Evolutionary conservation across 1,139 yeast genomes (phyloP), one percentile per base, ranked within the genome.

Genomic region (Geotrichum restrictum): DNA sequence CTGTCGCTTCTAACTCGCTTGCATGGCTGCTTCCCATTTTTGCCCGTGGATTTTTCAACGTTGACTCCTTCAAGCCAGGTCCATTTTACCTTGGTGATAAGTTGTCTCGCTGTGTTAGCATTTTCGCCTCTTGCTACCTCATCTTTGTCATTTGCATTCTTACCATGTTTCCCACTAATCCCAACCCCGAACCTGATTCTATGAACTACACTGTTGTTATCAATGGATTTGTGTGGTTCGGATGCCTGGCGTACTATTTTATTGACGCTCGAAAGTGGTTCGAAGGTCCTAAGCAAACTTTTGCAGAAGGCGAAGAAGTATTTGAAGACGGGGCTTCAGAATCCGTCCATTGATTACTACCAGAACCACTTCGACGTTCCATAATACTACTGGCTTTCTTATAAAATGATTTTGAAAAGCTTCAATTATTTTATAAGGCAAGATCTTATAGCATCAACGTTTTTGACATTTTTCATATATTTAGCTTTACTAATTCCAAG

Each of bases 181-280:
- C 69, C 14, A 63, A 70, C 49, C 68, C 78, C 58, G 72, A 74
- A 5, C 73, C 74, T 21, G 58, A 60, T 27, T n/a, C n/a, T n/a
- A 82, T 82, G 87, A 82, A 82, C 68, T 82, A 85, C 82, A 82
- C 86, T 0, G 74, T 71, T 34, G 72, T 81, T 42, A 85, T 82
- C 14, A 81, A 75, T 63, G 82, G 79, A 58, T 85, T 82, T 2
- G 80, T 84, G 1, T 71, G 82, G 77, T 60, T 78, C 24, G 60
- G 81, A 22, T 75, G 78, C 4, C 62, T 74, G 33, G 60, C 74
- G 1, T 82, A 82, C 78, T 82, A 70, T 61, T 65, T 65, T 45
- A 67, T 76, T 13, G 77, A 74, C 60, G 87, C 85, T 24, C 78
- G 74, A 57, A 80, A 78, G 60, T 76, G 83, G 78, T 82, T 81